phyloP scores from a whole-genome alignment of 768 basidiomycete species.

The Leccinum barrowsii region DNA sequence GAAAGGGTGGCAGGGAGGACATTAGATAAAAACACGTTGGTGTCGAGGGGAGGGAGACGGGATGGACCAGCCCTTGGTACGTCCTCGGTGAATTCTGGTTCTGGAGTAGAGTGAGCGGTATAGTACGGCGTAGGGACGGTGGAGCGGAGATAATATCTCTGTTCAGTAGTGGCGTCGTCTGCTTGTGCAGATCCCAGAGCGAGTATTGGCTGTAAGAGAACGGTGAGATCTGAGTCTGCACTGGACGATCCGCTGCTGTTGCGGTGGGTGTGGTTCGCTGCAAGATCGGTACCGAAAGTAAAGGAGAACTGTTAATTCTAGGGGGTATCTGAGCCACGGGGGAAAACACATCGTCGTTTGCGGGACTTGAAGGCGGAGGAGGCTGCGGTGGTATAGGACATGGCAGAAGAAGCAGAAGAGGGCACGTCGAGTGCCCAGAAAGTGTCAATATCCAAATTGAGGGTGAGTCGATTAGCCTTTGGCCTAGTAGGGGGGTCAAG shows the following conservation, averaged over 20 bases:
- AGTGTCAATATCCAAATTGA: slow-evolving; percentile 22
- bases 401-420: slow-evolving; percentile 15
- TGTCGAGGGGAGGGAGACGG: slow-evolving; percentile 23
- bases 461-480: slow-evolving; percentile 14
- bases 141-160: too few species aligned
- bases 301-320: slow-evolving; percentile 3
- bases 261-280: neutral
- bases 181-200: slow-evolving; percentile 12
- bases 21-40: slow-evolving; percentile 10
- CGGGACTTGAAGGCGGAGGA: slow-evolving; percentile 9
- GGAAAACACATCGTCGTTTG: slow-evolving; percentile 13
- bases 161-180: slow-evolving; percentile 3
- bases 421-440: slow-evolving; percentile 15
- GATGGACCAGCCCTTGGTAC: slow-evolving; percentile 26
- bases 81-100: slow-evolving; percentile 18
- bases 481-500: slow-evolving; percentile 7
- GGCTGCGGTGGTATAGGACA: slow-evolving; percentile 21
- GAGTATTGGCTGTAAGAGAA: slow-evolving; percentile 9
- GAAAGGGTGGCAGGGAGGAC: slow-evolving; percentile 19
- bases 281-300: slow-evolving; percentile 11
- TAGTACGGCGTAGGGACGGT: slow-evolving; percentile 30
- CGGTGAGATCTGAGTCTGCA: slow-evolving; percentile 22
- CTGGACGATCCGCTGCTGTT: slow-evolving; percentile 13
- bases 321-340: slow-evolving; percentile 3
- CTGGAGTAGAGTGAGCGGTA: slow-evolving; percentile 31